A percentile compares a stretch with the other conserved stretches of the same genome.
phyloP scores from a whole-genome alignment of 176 grass and related monocot genomes.

The Tillandsia fasciculata region DNA sequence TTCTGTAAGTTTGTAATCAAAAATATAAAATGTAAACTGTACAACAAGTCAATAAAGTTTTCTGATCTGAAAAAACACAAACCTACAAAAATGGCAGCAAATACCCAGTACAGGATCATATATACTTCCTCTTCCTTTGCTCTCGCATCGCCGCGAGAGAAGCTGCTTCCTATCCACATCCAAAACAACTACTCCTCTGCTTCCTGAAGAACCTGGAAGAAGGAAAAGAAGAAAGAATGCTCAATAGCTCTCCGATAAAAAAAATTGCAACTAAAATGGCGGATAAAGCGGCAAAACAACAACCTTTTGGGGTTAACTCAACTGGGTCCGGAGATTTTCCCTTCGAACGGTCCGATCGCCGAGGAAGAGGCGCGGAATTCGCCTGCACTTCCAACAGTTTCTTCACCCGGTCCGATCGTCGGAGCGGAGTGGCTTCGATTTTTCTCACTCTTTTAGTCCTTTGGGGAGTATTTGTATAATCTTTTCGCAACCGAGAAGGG shows the following conservation, averaged over 20 bases:
- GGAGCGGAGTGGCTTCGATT: constrained; percentile 36
- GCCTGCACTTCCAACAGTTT: too few relatives aligned
- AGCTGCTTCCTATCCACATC: constrained; percentile 31
- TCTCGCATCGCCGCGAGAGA: constrained; percentile 46
- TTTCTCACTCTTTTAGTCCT: constrained; percentile 23
- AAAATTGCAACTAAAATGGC: not conserved
- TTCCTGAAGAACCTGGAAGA: constrained; percentile 10
- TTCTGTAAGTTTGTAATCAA: not conserved
- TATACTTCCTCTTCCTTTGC: constrained; percentile 50
- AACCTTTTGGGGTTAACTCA: not conserved
- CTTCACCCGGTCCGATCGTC: not conserved
- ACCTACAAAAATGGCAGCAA: constrained; percentile 91
- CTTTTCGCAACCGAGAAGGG: constrained; percentile 22
- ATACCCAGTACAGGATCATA: constrained; percentile 79
- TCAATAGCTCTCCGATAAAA: not conserved
- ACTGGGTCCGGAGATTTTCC: not conserved
- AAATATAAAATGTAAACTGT: not conserved
- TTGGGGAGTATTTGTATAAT: constrained; percentile 16
- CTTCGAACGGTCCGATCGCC: constrained; percentile 4
- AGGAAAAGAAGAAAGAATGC: not conserved
- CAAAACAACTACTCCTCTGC: not conserved
- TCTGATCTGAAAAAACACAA: not conserved
- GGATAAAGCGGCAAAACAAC: not conserved
- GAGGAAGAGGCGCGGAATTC: not conserved
- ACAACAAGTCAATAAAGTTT: too few relatives aligned